phyloP scores from a whole-genome alignment of 306 rosid species.

The Pyrus pyrifolia region DNA sequence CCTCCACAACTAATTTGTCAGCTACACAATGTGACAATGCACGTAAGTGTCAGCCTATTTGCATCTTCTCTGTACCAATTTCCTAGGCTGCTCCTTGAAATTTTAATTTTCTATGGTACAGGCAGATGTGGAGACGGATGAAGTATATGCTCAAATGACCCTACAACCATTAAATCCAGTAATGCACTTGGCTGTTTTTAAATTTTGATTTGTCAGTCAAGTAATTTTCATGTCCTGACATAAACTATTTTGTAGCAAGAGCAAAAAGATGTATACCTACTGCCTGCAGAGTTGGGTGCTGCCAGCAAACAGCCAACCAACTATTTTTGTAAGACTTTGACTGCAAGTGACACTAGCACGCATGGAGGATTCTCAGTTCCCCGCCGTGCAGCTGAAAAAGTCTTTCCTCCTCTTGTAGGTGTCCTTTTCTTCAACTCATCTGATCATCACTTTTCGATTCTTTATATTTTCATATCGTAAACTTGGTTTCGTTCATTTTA shows the following conservation, averaged over 20 bases:
- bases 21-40: constrained; percentile 75
- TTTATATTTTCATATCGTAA: neutral
- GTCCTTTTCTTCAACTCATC: neutral
- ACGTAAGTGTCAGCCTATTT: constrained; percentile 36
- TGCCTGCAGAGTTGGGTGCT: constrained; percentile 64
- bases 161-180: constrained; percentile 68
- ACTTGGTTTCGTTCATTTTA: neutral
- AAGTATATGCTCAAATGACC: constrained; percentile 77
- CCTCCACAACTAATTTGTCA: constrained; percentile 63
- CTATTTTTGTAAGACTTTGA: constrained; percentile 66
- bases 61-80: constrained; percentile 3
- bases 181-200: constrained; percentile 7
- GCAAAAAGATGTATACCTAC: constrained; percentile 61
- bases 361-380: constrained; percentile 84
- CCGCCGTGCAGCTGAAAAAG: constrained; percentile 80
- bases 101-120: constrained; percentile 24
- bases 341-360: constrained; percentile 34
- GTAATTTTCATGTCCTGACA: constrained; percentile 12
- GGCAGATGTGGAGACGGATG: constrained; percentile 77
- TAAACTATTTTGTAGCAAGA: constrained; percentile 45
- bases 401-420: constrained; percentile 74
- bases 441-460: neutral
- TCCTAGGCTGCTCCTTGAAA: constrained; percentile 7
- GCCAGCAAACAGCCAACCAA: constrained; percentile 66
- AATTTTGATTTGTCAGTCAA: neutral